Conservation (phyloP, 202 grass and related monocot species). For the Eragrostis tef region DNA sequence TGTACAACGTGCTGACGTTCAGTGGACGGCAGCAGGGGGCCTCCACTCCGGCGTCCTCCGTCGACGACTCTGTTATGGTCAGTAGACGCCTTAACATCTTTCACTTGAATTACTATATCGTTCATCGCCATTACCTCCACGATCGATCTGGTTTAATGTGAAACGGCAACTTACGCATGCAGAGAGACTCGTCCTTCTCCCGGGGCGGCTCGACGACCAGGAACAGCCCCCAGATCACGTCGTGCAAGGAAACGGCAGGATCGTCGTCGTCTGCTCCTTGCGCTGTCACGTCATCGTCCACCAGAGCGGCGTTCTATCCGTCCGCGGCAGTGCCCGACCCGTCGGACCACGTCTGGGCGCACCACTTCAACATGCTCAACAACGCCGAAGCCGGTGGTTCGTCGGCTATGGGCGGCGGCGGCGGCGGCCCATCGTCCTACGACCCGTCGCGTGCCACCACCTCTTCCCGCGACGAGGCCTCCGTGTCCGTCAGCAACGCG, state of each 20-base stretch:
- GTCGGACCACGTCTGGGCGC: slow-evolving; percentile 79
- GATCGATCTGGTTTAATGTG: not conserved
- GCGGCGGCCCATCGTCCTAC: slow-evolving; percentile 36
- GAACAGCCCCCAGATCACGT: slow-evolving; percentile 55
- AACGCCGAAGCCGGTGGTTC: slow-evolving; percentile 46
- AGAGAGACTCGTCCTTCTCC: slow-evolving; percentile 88
- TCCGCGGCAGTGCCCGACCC: slow-evolving; percentile 75
- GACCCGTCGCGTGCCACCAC: slow-evolving; percentile 73
- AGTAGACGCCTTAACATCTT: not conserved
- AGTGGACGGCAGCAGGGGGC: slow-evolving; percentile 71
- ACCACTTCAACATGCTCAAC: slow-evolving; percentile 69
- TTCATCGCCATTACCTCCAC: not conserved
- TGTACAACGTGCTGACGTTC: slow-evolving; percentile 95
- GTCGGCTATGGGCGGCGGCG: slow-evolving; percentile 14
- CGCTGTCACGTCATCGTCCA: slow-evolving; percentile 30
- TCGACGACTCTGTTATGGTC: slow-evolving; percentile 78
- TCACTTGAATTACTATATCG: not conserved
- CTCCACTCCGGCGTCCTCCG: slow-evolving; percentile 75
- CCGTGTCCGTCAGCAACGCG: slow-evolving; percentile 87
- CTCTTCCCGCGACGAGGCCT: slow-evolving; percentile 85
- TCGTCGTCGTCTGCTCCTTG: slow-evolving; percentile 36
- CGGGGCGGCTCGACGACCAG: slow-evolving; percentile 70
- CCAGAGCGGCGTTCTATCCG: slow-evolving; percentile 62
- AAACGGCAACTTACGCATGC: not conserved
- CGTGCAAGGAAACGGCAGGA: slow-evolving; percentile 46